Percentiles rank a stretch among this genome's conserved stretches.
Conservation (phyloP, 2,329 filamentous ascomycete species). For the Stylonectria norvegica region DNA sequence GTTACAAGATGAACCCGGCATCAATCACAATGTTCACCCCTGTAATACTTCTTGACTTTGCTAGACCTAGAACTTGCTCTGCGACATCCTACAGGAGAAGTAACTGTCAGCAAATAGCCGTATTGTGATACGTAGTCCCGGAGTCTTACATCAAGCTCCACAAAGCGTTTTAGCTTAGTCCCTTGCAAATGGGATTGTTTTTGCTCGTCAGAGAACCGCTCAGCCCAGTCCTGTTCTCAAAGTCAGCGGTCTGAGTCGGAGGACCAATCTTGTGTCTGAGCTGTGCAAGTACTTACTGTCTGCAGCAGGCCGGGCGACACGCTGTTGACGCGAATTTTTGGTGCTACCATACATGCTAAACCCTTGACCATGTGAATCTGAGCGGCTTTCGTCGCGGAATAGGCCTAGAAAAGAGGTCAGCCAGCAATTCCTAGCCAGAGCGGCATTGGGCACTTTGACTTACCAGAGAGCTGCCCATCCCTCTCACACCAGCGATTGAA, state of each 20-base stretch:
- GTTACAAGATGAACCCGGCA: not conserved
- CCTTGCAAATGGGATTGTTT: conserved; percentile 50
- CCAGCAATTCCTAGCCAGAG: too few relatives aligned
- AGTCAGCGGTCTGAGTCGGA: too few relatives aligned
- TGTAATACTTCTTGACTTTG: conserved; percentile 45
- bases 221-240: conserved; percentile 59
- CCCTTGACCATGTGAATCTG: conserved; percentile 55
- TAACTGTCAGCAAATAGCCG: too few relatives aligned
- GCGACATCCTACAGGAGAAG: conserved; percentile 52
- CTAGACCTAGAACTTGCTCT: conserved; percentile 48
- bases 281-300: conserved; percentile 31
- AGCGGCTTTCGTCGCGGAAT: conserved; percentile 73
- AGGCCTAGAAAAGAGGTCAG: conserved; percentile 56
- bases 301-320: conserved; percentile 51
- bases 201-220: conserved; percentile 53
- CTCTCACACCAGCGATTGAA: conserved; percentile 58
- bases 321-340: conserved; percentile 54
- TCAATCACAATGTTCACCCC: conserved; percentile 52
- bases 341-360: conserved; percentile 49
- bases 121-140: too few relatives aligned
- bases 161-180: conserved; percentile 57
- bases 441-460: too few relatives aligned
- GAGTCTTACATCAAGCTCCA: conserved; percentile 36
- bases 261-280: not conserved
- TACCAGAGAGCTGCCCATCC: conserved; percentile 57